Evolutionary conservation across 2,329 filamentous ascomycete genomes (phyloP).

Genomic region (Alternaria panax): DNA sequence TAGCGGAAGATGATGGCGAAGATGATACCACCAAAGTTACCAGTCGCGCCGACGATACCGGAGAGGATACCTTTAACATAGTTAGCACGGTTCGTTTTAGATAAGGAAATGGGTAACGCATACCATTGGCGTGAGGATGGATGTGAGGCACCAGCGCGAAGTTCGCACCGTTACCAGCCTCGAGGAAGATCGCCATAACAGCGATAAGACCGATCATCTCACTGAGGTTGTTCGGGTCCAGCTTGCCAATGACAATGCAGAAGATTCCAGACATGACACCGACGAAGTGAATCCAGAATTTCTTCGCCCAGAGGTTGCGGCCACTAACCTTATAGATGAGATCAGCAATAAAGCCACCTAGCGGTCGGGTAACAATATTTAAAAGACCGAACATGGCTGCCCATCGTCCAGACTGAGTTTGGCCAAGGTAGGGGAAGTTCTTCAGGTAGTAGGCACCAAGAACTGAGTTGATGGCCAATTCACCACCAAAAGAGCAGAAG

Average conservation of each 20-base stretch:
- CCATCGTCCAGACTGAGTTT: conserved; percentile 65
- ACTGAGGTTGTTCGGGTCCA: conserved; percentile 66
- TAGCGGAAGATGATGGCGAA: conserved; percentile 87
- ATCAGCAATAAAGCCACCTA: conserved; percentile 69
- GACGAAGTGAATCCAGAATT: conserved; percentile 65
- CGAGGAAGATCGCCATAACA: conserved; percentile 80
- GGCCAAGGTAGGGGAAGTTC: conserved; percentile 63
- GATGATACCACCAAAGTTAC: conserved; percentile 85
- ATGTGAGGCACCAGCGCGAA: conserved; percentile 89
- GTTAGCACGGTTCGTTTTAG: conserved; percentile 18
- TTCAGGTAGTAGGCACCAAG: conserved; percentile 66
- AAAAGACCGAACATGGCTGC: conserved; percentile 79
- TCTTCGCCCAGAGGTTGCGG: conserved; percentile 68
- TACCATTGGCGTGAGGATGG: conserved; percentile 81
- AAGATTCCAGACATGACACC: conserved; percentile 66
- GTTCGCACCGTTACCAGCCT: conserved; percentile 85
- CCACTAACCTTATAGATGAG: conserved; percentile 60
- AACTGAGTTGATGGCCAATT: conserved; percentile 67
- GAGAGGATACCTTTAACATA: conserved; percentile 64
- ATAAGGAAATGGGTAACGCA: conserved; percentile 18
- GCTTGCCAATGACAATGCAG: conserved; percentile 68
- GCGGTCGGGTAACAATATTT: conserved; percentile 71
- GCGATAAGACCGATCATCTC: conserved; percentile 80
- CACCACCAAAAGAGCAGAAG: conserved; percentile 67
- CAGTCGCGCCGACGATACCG: conserved; percentile 78